These are phyloP conservation scores for Aspergillus oerlinghausenensis DNA, from an alignment of 2,329 filamentous ascomycete species.

Conservation along the genomic window DNA sequence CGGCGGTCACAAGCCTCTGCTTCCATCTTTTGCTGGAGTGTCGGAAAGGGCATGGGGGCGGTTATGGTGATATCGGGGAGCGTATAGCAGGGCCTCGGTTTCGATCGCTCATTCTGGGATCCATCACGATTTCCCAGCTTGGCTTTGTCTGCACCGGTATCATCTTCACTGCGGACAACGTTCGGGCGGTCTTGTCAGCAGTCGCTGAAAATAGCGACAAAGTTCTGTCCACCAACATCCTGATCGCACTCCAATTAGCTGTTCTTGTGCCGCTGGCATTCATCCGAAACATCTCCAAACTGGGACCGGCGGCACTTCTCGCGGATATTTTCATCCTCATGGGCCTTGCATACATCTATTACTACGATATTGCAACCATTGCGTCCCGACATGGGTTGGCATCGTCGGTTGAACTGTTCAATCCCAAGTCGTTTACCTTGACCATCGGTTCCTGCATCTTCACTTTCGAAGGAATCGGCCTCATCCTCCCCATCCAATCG, in stretches of 20 bases:
- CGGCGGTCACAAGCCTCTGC: conserved; percentile 63
- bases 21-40: conserved; percentile 69
- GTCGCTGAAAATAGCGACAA: conserved; percentile 47
- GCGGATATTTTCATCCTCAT: conserved; percentile 91
- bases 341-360: conserved; percentile 86
- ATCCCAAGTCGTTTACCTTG: conserved; percentile 81
- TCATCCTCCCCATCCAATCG: conserved; percentile 95
- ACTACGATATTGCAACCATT: conserved; percentile 84
- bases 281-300: conserved; percentile 90
- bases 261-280: conserved; percentile 89
- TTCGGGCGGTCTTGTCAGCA: conserved; percentile 62
- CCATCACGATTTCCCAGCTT: conserved; percentile 69
- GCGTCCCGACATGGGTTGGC: conserved; percentile 63
- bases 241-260: conserved; percentile 79
- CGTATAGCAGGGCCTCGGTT: conserved; percentile 61
- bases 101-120: conserved; percentile 62
- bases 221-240: conserved; percentile 51
- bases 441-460: conserved; percentile 98
- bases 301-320: conserved; percentile 84
- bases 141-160: conserved; percentile 75
- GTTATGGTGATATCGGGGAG: conserved; percentile 70
- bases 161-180: conserved; percentile 72
- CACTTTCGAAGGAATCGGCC: conserved; percentile 92
- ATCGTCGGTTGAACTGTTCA: conserved; percentile 84
- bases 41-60: conserved; percentile 59